Conservation (phyloP, 2,329 filamentous ascomycete genomes). For the Tolypocladium cylindrosporum region DNA sequence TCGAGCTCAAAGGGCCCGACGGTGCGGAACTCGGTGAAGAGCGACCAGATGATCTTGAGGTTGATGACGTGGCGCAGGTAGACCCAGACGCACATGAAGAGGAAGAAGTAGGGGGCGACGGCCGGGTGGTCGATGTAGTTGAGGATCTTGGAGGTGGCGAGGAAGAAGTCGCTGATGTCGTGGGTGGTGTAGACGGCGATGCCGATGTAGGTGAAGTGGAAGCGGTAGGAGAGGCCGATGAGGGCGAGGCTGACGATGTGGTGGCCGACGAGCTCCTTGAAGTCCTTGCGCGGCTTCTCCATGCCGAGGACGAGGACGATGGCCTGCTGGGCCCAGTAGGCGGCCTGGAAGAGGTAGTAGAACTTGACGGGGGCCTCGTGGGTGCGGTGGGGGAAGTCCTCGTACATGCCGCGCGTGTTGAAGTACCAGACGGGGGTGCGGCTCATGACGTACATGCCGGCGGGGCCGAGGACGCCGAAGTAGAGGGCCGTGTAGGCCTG, state of each 20-base stretch:
- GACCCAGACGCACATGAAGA: conserved; percentile 77
- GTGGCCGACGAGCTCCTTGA: conserved; percentile 84
- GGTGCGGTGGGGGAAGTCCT: conserved; percentile 72
- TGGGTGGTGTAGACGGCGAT: conserved; percentile 90
- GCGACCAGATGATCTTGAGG: conserved; percentile 63
- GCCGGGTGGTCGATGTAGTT: conserved; percentile 79
- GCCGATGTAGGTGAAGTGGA: conserved; percentile 95
- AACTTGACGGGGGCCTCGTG: conserved; percentile 82
- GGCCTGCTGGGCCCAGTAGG: conserved; percentile 92
- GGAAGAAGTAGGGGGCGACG: conserved; percentile 73
- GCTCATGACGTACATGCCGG: conserved; percentile 84
- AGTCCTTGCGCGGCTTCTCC: conserved; percentile 92
- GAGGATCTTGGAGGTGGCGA: conserved; percentile 83
- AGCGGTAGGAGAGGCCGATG: conserved; percentile 81
- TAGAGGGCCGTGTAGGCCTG: conserved; percentile 92
- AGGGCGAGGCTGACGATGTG: conserved; percentile 81
- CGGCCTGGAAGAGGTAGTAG: conserved; percentile 89
- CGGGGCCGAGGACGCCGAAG: conserved; percentile 72
- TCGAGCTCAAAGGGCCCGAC: conserved; percentile 66
- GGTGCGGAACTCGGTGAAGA: conserved; percentile 66
- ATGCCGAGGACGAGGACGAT: conserved; percentile 78
- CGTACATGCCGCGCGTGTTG: conserved; percentile 85
- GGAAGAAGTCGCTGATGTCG: conserved; percentile 91
- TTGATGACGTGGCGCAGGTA: conserved; percentile 86
- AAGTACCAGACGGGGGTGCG: conserved; percentile 93